Conservation (phyloP, 176 grass and related monocot species). For the Bolboschoenus planiculmis region DNA sequence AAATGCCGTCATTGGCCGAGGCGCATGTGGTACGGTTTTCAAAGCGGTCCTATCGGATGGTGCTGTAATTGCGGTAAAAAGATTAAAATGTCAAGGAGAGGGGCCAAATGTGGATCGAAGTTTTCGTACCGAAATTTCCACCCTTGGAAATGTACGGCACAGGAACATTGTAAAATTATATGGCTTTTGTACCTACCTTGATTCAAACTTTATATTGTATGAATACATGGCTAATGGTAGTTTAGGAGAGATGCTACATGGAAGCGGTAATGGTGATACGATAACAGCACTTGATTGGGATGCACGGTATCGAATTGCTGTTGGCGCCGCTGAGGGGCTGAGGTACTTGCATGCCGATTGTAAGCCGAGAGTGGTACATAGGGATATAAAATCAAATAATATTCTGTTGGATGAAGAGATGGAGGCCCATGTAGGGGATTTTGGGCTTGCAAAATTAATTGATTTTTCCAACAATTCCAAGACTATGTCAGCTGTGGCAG, state of each 20-base stretch:
- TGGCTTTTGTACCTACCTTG: constrained; percentile 80
- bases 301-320: constrained; percentile 60
- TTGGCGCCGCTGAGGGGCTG: constrained; percentile 83
- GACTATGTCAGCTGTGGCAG: constrained; percentile 88
- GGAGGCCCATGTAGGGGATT: constrained; percentile 94
- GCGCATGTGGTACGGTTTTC: constrained; percentile 82
- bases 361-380: constrained; percentile 82
- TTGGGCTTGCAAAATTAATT: constrained; percentile 82
- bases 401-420: constrained; percentile 82
- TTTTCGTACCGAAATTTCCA: constrained; percentile 89
- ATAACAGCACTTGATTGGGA: constrained; percentile 52
- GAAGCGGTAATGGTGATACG: constrained; percentile 15
- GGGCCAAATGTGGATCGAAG: constrained; percentile 72
- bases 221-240: constrained; percentile 98
- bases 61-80: constrained; percentile 70
- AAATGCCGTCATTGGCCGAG: constrained; percentile 59
- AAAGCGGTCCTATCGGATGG: constrained; percentile 76
- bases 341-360: constrained; percentile 85
- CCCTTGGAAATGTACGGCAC: constrained; percentile 91
- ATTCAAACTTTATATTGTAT: constrained; percentile 83
- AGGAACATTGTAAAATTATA: constrained; percentile 93
- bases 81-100: constrained; percentile 72
- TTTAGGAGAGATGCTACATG: constrained; percentile 81
- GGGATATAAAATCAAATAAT: constrained; percentile 98
- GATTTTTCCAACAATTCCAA: constrained; percentile 61